Base-by-base conservation (phyloP, 257 asterid genomes). In the Orobanche coerulescens region DNA sequence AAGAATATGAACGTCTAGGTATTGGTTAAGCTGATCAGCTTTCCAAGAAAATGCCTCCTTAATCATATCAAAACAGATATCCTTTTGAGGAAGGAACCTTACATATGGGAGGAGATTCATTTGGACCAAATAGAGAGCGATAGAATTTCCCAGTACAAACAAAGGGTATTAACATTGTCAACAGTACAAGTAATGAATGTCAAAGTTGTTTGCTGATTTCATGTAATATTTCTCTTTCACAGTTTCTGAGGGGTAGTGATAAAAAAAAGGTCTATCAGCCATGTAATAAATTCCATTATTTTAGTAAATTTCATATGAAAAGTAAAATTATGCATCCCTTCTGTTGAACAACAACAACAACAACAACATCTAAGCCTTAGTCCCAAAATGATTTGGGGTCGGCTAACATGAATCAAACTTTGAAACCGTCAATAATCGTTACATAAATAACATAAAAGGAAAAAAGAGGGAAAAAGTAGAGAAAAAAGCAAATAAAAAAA, bases 11-110 rank as follows among this genome's bases (percentile, higher is more conserved):
- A 37, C 10, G 13, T 13, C 44, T 2, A 37, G 14, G 44, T 37
- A 15, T 70, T 11, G 18, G 48, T 33, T 58, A 65, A 57, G 57
- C 33, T 47, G 62, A 48, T 64, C 9, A 23, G 47, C 56, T 50
- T 30, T 28, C 62, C 59, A 60, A 39, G 36, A 50, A n/a, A 65
- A 23, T 23, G 20, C 25, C 12, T 18, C 14, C 56, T 23, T 30
- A 37, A 13, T 65, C 53, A 4, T 51, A 37, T 64, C 39, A 11
- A 28, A 5, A 62, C 55, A 25, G 40, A 50, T 50, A 33, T 23
- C 52, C 48, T 51, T 43, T 48, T 19, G 18, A 48, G 59, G 22
- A 22, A 51, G 9, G 42, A 23, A 51, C 53, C 52, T 37, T 37
- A 2, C 18, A n/a, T 37, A 37, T n/a, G 19, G 10, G 10, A 54